A percentile compares a stretch with the other conserved stretches of the same genome.
phyloP scores from a whole-genome alignment of 2,329 filamentous ascomycete species.

The Tolypocladium endophyticum region DNA sequence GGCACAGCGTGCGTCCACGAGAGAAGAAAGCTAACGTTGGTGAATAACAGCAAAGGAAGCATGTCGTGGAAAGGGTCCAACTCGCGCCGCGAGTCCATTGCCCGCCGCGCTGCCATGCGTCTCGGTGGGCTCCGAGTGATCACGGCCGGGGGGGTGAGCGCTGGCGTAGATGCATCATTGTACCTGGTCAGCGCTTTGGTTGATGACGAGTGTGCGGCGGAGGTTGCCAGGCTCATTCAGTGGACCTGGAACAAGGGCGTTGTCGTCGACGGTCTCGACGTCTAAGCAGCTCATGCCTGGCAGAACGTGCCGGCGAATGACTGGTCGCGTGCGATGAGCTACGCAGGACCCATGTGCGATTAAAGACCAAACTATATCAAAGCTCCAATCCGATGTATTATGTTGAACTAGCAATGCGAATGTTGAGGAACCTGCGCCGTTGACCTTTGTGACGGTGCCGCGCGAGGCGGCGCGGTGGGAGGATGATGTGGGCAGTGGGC shows the following conservation, averaged over 20 bases:
- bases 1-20: not conserved
- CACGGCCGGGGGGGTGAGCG: constrained; percentile 67
- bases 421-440: not conserved
- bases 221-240: constrained; percentile 66
- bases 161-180: constrained; percentile 72
- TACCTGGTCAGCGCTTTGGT: constrained; percentile 80
- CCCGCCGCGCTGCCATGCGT: constrained; percentile 65
- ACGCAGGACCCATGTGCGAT: not conserved
- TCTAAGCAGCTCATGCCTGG: constrained; percentile 38
- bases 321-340: not conserved
- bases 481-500: not conserved
- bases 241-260: constrained; percentile 80
- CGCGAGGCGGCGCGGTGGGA: not conserved
- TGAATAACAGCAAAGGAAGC: constrained; percentile 58
- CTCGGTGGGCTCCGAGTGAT: constrained; percentile 63
- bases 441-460: not conserved
- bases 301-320: constrained; percentile 8
- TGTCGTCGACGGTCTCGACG: constrained; percentile 76
- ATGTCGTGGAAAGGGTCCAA: constrained; percentile 71
- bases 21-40: not conserved
- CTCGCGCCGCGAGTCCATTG: constrained; percentile 67
- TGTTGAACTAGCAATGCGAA: not conserved
- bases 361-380: not conserved
- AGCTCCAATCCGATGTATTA: not conserved
- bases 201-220: constrained; percentile 62